Base-by-base conservation (phyloP, 306 rosid genomes). In the Dalbergia cultrata region DNA sequence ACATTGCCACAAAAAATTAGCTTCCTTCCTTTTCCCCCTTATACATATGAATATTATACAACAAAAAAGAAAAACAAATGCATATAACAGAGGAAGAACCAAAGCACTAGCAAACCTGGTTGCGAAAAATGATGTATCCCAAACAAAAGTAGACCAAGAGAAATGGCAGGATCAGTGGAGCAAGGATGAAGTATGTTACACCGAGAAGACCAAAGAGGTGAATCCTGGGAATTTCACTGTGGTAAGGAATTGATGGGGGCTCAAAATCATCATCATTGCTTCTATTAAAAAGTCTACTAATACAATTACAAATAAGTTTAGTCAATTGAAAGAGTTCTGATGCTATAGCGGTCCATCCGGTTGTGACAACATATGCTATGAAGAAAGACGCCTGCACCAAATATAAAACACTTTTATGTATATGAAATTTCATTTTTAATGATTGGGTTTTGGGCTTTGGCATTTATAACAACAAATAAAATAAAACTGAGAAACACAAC, bases 141-240 rank as follows among this genome's bases (percentile, higher is more conserved):
- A 90, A 77, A 83, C 97, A 88, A 72, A 88, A 89, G 90, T 92
- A 93, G 53, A 88, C 79, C 84, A 96, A 84, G 85, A 96, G 92
- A 89, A 96, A 96, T 63, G 99, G 98, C 39, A 96, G 83, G 82
- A 96, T 96, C 9, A 93, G 82, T 37, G 99, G 99, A 77, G 98
- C 97, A 49, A 90, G 94, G 79, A 90, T 87, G 85, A 96, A 96
- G 87, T 93, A 96, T 53, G 97, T 89, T 74, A 92, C 77, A 71
- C 98, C 98, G 54, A 93, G 99, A 90, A 96, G 93, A 79, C 84
- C 94, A 67, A 96, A 96, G 79, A 95, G 88, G 70, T 82, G 89
- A 87, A 91, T 66, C 79, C 49, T 78, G 17, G 98, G 98, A 86
- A 91, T 87, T 80, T 41, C 82, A 41, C 92, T 87, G 68, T 93